Conservation (phyloP, 495 filamentous ascomycete genomes). For the Podospora didyma region DNA sequence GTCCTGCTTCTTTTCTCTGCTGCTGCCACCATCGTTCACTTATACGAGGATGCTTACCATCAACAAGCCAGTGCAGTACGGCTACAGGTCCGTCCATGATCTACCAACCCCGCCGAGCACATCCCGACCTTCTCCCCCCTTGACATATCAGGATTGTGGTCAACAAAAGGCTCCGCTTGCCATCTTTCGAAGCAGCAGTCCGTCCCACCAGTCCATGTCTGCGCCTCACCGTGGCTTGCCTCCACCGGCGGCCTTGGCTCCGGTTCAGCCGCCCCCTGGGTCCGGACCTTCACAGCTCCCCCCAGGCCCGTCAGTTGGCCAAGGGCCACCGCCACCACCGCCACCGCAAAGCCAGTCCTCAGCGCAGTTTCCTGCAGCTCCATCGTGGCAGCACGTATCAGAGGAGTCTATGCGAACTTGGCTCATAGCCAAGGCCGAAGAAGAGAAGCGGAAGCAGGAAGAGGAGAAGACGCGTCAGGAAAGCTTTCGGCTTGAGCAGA, state of each 20-base stretch:
- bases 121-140: constrained; percentile 57
- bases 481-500: constrained; percentile 68
- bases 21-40: constrained; percentile 6
- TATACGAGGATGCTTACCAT: constrained; percentile 61
- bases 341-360: constrained; percentile 33
- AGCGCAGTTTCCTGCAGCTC: constrained; percentile 63
- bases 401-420: constrained; percentile 81
- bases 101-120: constrained; percentile 57
- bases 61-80: constrained; percentile 62
- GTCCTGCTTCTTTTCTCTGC: constrained; percentile 12
- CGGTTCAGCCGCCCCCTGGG: constrained; percentile 45
- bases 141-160: constrained; percentile 46
- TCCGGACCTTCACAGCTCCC: constrained; percentile 22
- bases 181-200: constrained; percentile 37
- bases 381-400: constrained; percentile 65
- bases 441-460: constrained; percentile 82
- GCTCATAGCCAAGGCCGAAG: constrained; percentile 79
- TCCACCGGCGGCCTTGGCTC: constrained; percentile 67
- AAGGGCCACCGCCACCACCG: constrained; percentile 35
- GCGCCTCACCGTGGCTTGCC: constrained; percentile 73
- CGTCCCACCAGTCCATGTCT: constrained; percentile 55
- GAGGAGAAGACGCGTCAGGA: constrained; percentile 87
- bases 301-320: constrained; percentile 24
- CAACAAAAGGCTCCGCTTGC: constrained; percentile 36
- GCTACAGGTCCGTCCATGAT: constrained; percentile 67